Conservation (phyloP, 129 eudicot genomes). For the Chrysanthemum lavandulifolium region DNA sequence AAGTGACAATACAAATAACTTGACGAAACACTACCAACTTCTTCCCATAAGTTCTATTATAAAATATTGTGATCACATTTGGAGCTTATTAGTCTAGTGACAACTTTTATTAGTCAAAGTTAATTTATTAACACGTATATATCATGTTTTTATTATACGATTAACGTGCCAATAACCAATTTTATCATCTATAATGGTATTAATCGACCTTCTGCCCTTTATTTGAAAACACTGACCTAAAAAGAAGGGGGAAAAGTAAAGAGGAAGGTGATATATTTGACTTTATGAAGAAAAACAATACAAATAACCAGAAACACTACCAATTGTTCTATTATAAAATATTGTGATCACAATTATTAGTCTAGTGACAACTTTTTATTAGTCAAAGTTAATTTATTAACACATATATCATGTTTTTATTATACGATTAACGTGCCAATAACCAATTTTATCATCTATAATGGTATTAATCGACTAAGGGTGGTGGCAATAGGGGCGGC, state of each 20-base stretch:
- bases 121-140: no score
- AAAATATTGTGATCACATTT: no score
- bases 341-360: slow-evolving; percentile 1
- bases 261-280: slow-evolving; percentile 23
- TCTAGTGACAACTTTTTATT: slow-evolving; percentile 8
- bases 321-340: not conserved
- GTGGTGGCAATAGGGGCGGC: no score
- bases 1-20: no score
- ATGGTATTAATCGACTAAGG: no score
- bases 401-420: not conserved
- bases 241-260: not conserved
- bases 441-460: not conserved
- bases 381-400: slow-evolving; percentile 14
- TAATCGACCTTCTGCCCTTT: not conserved
- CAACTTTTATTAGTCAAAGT: no score
- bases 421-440: not conserved
- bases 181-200: no score
- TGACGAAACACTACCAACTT: no score
- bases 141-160: no score
- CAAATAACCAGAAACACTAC: slow-evolving; percentile 10
- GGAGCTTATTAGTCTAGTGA: no score
- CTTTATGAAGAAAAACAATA: slow-evolving; percentile 19
- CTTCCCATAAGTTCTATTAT: no score
- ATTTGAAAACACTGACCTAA: slow-evolving; percentile 19
- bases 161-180: no score